A percentile compares a stretch with the other conserved stretches of the same genome.
Conservation (phyloP, 2,329 filamentous ascomycete genomes). For the Iodosphaeria phyllophila region DNA sequence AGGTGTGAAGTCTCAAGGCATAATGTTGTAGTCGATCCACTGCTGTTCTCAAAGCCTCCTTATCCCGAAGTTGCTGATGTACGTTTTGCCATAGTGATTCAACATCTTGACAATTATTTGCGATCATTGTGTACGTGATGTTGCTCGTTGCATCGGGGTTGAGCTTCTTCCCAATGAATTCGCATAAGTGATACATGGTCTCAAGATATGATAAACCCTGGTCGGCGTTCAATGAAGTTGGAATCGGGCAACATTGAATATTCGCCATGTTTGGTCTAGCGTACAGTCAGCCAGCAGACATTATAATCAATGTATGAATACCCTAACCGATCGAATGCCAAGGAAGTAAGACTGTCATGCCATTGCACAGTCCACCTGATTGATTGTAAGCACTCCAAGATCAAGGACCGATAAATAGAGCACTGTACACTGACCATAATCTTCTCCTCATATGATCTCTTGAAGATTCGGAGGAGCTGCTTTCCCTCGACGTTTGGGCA, state of each 20-base stretch:
- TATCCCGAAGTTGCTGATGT: constrained; percentile 32
- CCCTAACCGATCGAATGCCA: constrained; percentile 43
- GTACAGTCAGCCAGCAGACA: constrained; percentile 4
- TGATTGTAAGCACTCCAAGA: constrained; percentile 8
- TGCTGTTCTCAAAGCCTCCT: constrained; percentile 44
- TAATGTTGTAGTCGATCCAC: constrained; percentile 45
- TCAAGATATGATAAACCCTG: constrained; percentile 40
- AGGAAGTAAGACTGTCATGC: constrained; percentile 46
- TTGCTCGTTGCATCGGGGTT: constrained; percentile 32
- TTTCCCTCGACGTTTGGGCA: constrained; percentile 24
- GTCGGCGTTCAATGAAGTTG: constrained; percentile 21
- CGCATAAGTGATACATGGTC: constrained; percentile 45
- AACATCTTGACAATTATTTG: constrained; percentile 35
- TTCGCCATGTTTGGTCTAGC: constrained; percentile 43
- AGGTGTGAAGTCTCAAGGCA: constrained; percentile 44
- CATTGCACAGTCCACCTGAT: constrained; percentile 41
- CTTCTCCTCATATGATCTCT: constrained; percentile 36
- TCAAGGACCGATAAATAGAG: neutral
- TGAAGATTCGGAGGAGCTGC: constrained; percentile 22
- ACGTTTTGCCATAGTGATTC: constrained; percentile 31
- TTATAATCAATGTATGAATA: neutral
- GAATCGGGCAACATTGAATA: constrained; percentile 34
- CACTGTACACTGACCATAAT: constrained; percentile 31
- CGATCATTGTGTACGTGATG: constrained; percentile 33
- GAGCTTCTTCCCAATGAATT: constrained; percentile 37